Base-by-base conservation (phyloP, 2,329 filamentous ascomycete genomes). In the Aspergillus brunneoviolaceus region DNA sequence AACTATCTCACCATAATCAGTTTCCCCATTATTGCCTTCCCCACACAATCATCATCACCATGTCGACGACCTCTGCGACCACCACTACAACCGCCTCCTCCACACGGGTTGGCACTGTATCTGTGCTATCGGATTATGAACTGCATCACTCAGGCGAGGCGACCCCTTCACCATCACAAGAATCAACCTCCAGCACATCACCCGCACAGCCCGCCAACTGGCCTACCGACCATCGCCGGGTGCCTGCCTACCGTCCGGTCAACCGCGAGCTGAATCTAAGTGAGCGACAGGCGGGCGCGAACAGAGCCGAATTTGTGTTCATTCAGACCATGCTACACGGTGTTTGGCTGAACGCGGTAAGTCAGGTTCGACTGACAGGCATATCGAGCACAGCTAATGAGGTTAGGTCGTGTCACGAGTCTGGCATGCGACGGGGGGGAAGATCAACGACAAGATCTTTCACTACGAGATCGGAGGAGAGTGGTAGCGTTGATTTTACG, bases 401-500 rank as follows among this genome's bases (percentile, higher is more conserved):
- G 2, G 5, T 3, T 21, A 77, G 55, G 68, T 71, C 7, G 75
- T 78, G 3, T 75, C 80, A 48, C 58, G 69, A 10, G 35, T 81
- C 1, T 86, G 84, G 84, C 71, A 79, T n/a, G 71, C 70, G 5
- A 85, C 83, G 0, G 74, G 78, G 2, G 83, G 83, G 0, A 80
- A 70, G 60, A 60, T 84, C 10, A 82, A 82, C 66, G 74, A 81
- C 60, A 70, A 71, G n/a, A 70, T 80, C 23, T 83, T 85, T 54
- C 76, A 76, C 33, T 84, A 84, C 65, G 77, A 80, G 33, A 72
- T 86, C 59, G 84, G 85, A 11, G 84, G 84, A 12, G 84, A 86
- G 68, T 82, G 75, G 68, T 81, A 45, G 39, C 64, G 33, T 35
- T 35, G 33, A 2, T 16, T 35, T 35, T 0, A 4, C 23, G 27